A percentile compares a stretch with the other conserved stretches of the same genome.
Evolutionary conservation across 176 grass and related monocot species (phyloP).

Genomic region (Paspalum vaginatum): DNA sequence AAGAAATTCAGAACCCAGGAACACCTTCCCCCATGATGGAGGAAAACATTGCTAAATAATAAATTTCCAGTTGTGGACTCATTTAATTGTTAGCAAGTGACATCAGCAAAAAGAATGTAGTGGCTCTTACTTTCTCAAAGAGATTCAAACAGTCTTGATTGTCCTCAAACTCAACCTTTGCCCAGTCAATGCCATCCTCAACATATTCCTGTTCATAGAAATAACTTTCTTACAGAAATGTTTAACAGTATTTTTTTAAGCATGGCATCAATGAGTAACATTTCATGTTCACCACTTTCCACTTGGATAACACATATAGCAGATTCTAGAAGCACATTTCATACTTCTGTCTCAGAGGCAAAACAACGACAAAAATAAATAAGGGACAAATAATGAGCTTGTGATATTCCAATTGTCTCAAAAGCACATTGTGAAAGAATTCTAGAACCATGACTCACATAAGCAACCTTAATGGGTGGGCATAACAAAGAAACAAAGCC

Average conservation of each 20-base stretch:
- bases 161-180: slow-evolving; percentile 98
- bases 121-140: slow-evolving; percentile 80
- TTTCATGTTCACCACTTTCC: background rate
- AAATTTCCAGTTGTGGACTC: background rate
- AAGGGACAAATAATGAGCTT: slow-evolving; percentile 14
- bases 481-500: slow-evolving; percentile 7
- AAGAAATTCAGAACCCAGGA: background rate
- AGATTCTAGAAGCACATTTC: slow-evolving; percentile 14
- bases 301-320: slow-evolving; percentile 31
- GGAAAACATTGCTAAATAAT: background rate
- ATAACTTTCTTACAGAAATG: background rate
- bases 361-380: background rate
- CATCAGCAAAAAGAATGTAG: slow-evolving; percentile 10
- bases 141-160: slow-evolving; percentile 91
- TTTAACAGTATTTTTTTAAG: background rate
- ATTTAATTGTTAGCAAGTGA: slow-evolving; percentile 8
- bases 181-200: slow-evolving; percentile 98
- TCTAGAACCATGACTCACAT: background rate
- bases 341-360: slow-evolving; percentile 9
- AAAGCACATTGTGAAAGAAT: slow-evolving; percentile 14
- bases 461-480: background rate
- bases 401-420: background rate
- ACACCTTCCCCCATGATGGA: background rate
- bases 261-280: background rate
- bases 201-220: slow-evolving; percentile 75